A percentile compares a stretch with the other conserved stretches of the same genome.
These are phyloP conservation scores for Scedosporium apiospermum DNA, from an alignment of 2,329 filamentous ascomycete genomes.

Conservation along the genomic window DNA sequence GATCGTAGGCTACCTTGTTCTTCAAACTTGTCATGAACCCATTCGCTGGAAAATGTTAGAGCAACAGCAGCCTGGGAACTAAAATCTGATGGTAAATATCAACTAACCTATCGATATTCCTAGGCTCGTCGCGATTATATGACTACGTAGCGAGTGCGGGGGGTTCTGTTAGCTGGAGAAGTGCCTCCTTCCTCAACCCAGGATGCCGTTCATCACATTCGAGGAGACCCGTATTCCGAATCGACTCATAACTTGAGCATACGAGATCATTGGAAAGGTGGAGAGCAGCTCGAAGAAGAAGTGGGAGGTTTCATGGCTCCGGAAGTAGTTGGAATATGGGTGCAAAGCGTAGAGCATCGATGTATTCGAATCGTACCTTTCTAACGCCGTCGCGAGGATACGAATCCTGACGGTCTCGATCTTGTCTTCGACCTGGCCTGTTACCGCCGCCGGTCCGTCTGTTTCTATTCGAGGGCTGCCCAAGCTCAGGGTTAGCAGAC, in stretches of 20 bases:
- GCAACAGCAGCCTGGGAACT: slow-evolving; percentile 6
- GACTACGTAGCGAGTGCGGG: slow-evolving; percentile 29
- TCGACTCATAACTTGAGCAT: background rate
- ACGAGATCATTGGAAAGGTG: background rate
- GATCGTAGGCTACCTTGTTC: slow-evolving; percentile 46
- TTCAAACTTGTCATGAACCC: slow-evolving; percentile 88
- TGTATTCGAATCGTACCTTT: slow-evolving; percentile 55
- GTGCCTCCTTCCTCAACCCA: background rate
- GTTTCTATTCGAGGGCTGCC: slow-evolving; percentile 16
- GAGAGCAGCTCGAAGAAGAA: background rate
- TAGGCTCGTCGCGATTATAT: slow-evolving; percentile 47
- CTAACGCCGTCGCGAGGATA: slow-evolving; percentile 76
- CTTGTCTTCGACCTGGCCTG: slow-evolving; percentile 20
- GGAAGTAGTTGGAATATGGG: background rate
- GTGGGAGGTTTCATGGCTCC: slow-evolving; percentile 7
- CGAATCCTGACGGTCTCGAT: slow-evolving; percentile 28
- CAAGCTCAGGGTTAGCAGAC: slow-evolving; percentile 4
- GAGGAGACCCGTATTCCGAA: background rate
- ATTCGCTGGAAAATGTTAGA: slow-evolving; percentile 52
- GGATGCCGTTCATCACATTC: background rate
- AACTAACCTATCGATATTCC: slow-evolving; percentile 62
- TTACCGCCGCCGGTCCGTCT: slow-evolving; percentile 18
- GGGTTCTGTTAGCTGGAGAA: slow-evolving; percentile 1
- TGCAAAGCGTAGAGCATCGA: background rate
- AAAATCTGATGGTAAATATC: background rate